Evolutionary conservation across 78 protist species (phyloP).

Genomic region (Diacronema lutheri): DNA sequence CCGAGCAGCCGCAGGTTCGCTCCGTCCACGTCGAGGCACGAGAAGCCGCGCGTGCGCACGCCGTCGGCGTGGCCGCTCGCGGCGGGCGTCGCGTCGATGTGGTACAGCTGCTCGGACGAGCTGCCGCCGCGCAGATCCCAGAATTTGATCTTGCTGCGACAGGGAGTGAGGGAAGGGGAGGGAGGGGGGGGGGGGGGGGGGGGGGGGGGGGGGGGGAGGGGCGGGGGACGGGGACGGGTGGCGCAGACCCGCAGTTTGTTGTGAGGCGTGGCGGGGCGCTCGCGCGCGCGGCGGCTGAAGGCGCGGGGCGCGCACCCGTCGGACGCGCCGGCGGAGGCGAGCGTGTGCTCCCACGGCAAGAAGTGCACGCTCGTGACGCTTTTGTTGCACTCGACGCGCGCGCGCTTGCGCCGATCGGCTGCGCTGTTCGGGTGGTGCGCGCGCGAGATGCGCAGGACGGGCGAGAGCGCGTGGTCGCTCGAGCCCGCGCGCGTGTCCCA

Average conservation of each 20-base stretch:
- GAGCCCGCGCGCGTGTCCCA: neutral
- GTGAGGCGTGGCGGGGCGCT: too few species aligned
- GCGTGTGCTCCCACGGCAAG: neutral
- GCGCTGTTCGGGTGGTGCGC: neutral
- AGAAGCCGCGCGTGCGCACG: neutral
- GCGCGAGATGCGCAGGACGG: neutral
- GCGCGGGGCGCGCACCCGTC: slow-evolving; percentile 4
- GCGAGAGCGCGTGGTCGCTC: too few species aligned
- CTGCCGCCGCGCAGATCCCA: neutral
- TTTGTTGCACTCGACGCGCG: neutral
- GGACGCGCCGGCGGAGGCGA: slow-evolving; percentile 23
- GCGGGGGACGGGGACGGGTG: too few species aligned
- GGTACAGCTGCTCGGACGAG: too few species aligned
- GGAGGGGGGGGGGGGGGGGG: too few species aligned
- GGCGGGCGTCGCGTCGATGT: too few species aligned
- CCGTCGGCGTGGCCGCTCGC: neutral
- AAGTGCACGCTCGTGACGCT: slow-evolving; percentile 12
- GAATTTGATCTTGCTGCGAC: slow-evolving; percentile 12
- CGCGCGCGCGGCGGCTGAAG: too few species aligned
- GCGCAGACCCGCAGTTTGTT: too few species aligned
- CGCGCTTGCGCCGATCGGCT: neutral
- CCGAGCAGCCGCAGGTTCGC: neutral
- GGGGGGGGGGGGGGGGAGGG: too few species aligned
- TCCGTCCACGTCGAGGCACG: neutral
- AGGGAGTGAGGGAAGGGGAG: neutral